Conservation (phyloP, 768 basidiomycete genomes). For the Collybia sordida region DNA sequence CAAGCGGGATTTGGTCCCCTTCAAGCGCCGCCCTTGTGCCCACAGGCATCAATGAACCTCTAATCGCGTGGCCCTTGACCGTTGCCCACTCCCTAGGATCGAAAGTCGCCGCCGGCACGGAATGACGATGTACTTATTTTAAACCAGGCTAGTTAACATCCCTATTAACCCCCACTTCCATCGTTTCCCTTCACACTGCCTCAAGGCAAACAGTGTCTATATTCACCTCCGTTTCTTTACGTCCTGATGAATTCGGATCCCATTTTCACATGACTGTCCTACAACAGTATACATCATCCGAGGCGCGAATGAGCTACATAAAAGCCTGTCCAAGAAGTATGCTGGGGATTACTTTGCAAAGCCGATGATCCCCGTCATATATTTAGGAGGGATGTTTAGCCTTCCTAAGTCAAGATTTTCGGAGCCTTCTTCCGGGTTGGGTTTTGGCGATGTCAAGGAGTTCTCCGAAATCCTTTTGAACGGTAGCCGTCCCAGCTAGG, state of each 20-base stretch:
- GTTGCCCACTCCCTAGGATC: too few species aligned
- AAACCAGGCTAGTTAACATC: neutral
- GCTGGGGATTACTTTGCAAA: neutral
- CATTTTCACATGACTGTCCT: neutral
- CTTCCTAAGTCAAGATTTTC: neutral
- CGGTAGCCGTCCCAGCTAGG: neutral
- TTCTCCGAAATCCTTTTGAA: neutral
- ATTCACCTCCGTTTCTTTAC: neutral
- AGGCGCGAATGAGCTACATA: neutral
- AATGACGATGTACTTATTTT: neutral
- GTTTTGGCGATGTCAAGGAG: neutral
- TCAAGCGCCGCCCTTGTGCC: too few species aligned
- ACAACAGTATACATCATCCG: neutral
- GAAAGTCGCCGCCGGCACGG: too few species aligned
- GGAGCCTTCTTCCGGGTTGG: neutral
- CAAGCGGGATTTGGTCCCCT: too few species aligned
- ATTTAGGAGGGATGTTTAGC: neutral
- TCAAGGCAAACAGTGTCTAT: neutral
- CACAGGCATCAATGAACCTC: too few species aligned
- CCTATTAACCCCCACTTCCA: neutral
- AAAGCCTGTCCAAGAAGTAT: neutral
- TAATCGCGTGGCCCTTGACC: too few species aligned
- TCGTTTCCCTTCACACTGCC: neutral
- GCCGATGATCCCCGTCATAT: neutral
- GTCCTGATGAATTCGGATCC: neutral